Evolutionary conservation across 495 filamentous ascomycete genomes (phyloP), one percentile per base, ranked within the genome.

Genomic region (Durotheca rogersii): DNA sequence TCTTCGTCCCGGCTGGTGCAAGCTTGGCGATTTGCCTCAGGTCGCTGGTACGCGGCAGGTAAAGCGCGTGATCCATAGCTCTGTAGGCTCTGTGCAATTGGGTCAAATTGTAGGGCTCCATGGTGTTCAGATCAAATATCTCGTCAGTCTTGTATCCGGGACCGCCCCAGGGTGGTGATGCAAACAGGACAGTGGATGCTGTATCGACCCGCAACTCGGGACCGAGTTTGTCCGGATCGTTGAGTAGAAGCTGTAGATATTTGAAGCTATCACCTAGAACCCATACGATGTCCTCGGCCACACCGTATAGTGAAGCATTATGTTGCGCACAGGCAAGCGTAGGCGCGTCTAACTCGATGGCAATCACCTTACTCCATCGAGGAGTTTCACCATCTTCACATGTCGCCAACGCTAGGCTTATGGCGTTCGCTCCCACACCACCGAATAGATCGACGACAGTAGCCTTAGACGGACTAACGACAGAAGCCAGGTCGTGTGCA

Each of bases 161-260:
- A 1, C 93, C 93, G 50, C 93, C 93, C 93, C 93, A 98, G 0
- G 93, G 93, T 25, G 93, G 93, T 56, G 89, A 95, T 4, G 85
- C 87, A 71, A 97, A 98, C 1, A 96, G 62, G 7, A 87, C 77
- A 25, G 84, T 84, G 1, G 51, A 39, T 0, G 42, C 30, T 0
- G 56, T 21, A 42, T 72, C 62, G 19, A 71, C 43, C 7, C 46
- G 51, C 6, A 72, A 29, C 20, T 75, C 74, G 1, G 70, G 65
- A 14, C 65, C 60, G 4, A 72, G 51, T 31, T 55, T 42, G 9
- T 56, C 51, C 20, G 53, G 52, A 6, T 42, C 38, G n/a, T 44
- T 45, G 11, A 60, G 54, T 9, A 71, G 53, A 9, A 49, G 41
- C 7, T 67, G 51, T 6, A 79, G 60, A 30, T 65, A 75, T 30